Conservation (phyloP, 164 flowering plant species). For the Aristolochia contorta region DNA sequence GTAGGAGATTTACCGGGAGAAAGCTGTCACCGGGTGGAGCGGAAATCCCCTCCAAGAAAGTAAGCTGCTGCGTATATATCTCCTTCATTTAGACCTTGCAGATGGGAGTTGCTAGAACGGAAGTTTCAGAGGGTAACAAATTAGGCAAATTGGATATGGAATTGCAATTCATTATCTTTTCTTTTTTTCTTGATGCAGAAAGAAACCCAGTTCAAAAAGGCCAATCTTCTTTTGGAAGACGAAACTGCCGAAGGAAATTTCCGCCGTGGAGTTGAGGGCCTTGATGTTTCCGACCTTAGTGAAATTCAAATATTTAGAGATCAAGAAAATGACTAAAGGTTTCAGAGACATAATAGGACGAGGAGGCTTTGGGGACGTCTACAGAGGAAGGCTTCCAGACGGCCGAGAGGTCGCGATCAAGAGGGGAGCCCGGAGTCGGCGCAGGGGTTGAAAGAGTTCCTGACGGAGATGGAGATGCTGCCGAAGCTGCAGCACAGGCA, state of each 20-base stretch:
- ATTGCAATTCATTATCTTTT: no score
- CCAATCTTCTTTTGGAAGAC: no score
- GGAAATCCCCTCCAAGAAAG: no score
- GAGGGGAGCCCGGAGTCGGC: constrained; percentile 51
- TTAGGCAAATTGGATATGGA: no score
- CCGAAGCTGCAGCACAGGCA: constrained; percentile 9
- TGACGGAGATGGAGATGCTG: constrained; percentile 27
- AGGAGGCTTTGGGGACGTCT: constrained; percentile 59
- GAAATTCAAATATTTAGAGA: neutral
- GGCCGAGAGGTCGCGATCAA: constrained; percentile 41
- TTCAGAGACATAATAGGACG: constrained; percentile 29
- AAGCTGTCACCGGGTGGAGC: no score
- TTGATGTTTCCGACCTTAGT: neutral
- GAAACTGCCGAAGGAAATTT: neutral
- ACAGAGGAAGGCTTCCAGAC: constrained; percentile 37
- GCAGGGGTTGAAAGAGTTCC: constrained; percentile 51
- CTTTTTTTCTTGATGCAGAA: neutral
- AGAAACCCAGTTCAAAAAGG: no score
- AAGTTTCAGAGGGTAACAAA: no score
- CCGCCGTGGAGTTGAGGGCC: neutral
- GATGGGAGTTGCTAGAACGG: no score
- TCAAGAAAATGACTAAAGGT: constrained; percentile 2
- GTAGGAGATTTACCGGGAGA: neutral
- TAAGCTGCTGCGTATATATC: no score
- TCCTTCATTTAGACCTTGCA: no score